Evolutionary conservation across 306 rosid species (phyloP).

Genomic region (Prunus davidiana): DNA sequence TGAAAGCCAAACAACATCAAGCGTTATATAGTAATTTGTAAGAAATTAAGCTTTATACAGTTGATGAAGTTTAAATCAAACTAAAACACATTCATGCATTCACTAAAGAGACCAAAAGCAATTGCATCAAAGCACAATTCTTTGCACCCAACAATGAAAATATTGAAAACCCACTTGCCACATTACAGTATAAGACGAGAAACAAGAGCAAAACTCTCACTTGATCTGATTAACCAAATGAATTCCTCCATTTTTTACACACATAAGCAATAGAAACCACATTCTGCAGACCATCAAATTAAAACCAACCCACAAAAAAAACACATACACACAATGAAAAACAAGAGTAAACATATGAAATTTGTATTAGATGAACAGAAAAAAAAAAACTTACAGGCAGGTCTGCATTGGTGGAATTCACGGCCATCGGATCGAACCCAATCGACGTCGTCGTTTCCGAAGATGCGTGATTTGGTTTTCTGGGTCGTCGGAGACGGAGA

Average conservation of each 20-base stretch:
- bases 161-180: not conserved
- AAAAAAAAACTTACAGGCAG: conserved; percentile 54
- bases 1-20: not conserved
- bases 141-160: conserved; percentile 9
- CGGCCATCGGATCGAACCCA: conserved; percentile 92
- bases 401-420: conserved; percentile 84
- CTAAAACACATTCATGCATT: not conserved
- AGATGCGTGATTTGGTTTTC: conserved; percentile 35
- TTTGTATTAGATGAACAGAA: not conserved
- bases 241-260: not conserved
- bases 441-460: conserved; percentile 41
- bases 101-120: not conserved
- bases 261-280: not conserved
- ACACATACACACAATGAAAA: not conserved
- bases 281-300: not conserved
- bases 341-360: not conserved
- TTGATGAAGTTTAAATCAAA: not conserved
- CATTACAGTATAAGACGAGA: not conserved
- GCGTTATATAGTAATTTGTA: not conserved
- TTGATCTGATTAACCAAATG: not conserved
- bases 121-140: conserved; percentile 3
- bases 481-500: conserved; percentile 58
- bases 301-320: not conserved
- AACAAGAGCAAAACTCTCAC: not conserved
- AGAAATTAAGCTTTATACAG: not conserved